Evolutionary conservation across 768 basidiomycete species (phyloP).

Genomic region (Candolleomyces efflorescens): DNA sequence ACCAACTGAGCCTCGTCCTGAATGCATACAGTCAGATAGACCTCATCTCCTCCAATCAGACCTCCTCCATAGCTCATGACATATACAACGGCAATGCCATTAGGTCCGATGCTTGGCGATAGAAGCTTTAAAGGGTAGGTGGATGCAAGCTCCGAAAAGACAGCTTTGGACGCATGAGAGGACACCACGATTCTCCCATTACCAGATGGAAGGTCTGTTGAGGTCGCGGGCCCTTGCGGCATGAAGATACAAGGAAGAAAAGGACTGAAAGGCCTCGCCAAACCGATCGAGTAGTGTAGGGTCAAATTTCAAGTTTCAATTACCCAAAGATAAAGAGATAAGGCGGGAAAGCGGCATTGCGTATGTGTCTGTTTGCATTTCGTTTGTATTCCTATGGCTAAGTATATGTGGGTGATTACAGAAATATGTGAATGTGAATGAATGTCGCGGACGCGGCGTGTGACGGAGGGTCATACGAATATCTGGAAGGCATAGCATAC

Average conservation of each 20-base stretch:
- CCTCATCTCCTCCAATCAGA: conserved; percentile 78
- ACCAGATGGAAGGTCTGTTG: conserved; percentile 37
- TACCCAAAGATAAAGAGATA: background rate
- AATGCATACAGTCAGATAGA: conserved; percentile 61
- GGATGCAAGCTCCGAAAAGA: conserved; percentile 72
- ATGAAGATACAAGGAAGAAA: background rate
- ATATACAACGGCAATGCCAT: conserved; percentile 65
- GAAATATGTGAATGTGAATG: background rate
- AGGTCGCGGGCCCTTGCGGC: conserved; percentile 6
- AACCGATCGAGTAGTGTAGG: too few species aligned
- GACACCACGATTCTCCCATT: conserved; percentile 55
- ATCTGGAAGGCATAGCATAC: background rate
- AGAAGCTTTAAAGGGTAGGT: conserved; percentile 88
- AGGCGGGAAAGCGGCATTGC: too few species aligned
- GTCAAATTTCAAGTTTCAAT: too few species aligned
- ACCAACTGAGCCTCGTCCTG: conserved; percentile 55
- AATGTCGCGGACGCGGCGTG: too few species aligned
- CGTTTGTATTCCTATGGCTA: background rate
- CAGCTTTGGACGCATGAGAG: conserved; percentile 48
- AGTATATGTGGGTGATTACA: background rate
- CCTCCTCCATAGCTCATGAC: conserved; percentile 89
- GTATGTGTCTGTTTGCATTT: background rate
- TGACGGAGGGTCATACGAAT: background rate
- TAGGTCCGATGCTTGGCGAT: conserved; percentile 54
- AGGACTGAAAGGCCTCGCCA: too few species aligned